These are phyloP conservation scores for Lentinula guzmanii DNA, from an alignment of 768 basidiomycete genomes.

Conservation along the genomic window DNA sequence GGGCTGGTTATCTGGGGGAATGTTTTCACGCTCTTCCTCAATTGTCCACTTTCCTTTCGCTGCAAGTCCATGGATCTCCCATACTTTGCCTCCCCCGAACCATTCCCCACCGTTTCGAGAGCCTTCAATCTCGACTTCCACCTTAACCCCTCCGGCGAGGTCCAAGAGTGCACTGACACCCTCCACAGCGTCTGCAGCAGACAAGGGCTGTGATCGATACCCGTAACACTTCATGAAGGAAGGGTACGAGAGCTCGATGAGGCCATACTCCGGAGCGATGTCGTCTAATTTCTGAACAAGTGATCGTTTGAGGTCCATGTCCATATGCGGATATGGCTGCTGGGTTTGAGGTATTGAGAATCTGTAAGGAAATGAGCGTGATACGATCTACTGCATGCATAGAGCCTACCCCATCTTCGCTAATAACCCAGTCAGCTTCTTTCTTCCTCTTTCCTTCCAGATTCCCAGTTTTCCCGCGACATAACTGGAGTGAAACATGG, in stretches of 20 bases:
- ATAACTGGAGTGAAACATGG: conserved; percentile 97
- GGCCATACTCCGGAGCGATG: conserved; percentile 91
- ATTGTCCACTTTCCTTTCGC: conserved; percentile 28
- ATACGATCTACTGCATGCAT: background rate
- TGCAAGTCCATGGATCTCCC: conserved; percentile 51
- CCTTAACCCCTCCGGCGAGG: conserved; percentile 81
- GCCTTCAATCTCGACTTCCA: conserved; percentile 89
- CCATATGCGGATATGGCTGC: conserved; percentile 93
- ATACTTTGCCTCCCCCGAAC: conserved; percentile 81
- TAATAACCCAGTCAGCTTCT: conserved; percentile 81
- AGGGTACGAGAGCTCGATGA: conserved; percentile 88
- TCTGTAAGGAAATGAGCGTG: conserved; percentile 32
- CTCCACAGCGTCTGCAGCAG: conserved; percentile 92
- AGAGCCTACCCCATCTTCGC: conserved; percentile 92
- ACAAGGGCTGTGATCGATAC: conserved; percentile 80
- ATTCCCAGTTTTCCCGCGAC: conserved; percentile 92
- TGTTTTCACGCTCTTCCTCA: conserved; percentile 33
- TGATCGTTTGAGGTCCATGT: conserved; percentile 82
- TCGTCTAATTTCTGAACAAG: conserved; percentile 79
- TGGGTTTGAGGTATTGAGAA: conserved; percentile 94
- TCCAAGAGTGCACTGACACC: conserved; percentile 83
- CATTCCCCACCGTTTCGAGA: conserved; percentile 90
- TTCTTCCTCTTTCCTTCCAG: conserved; percentile 93
- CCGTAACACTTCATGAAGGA: conserved; percentile 93
- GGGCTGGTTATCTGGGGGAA: conserved; percentile 21